Base-by-base conservation (phyloP, 768 basidiomycete species). In the Mycena chlorophos region DNA sequence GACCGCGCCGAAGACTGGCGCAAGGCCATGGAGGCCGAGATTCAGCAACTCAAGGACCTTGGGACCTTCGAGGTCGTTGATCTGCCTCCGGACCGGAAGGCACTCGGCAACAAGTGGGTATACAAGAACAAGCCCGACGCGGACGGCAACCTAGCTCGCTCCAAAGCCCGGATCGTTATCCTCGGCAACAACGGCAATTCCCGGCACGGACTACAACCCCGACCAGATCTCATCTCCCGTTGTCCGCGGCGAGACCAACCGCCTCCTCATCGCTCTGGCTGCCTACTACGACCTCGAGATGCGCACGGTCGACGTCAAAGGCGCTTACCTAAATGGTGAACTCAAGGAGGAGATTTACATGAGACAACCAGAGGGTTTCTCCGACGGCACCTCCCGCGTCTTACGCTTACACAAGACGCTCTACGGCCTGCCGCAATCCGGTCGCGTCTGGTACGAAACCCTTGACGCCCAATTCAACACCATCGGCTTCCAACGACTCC, bases 231-330 rank as follows among this genome's bases (percentile, higher is more conserved):
- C 65, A 43, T 57, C 71, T 17, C 70, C 69, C 0, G 70, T 74
- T 26, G 65, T 69, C 38, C 54, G 65, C 3, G 55, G 71, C 25
- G 66, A 71, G 26, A 68, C 70, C 66, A 65, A 50, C 61, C 40
- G 40, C 14, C 40, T 43, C 10, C 40, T 43, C 14, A 16, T 43
- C 8, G 40, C 40, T 8, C 40, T 43, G 22, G 40, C 40, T 10
- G 40, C 40, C 16, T 10, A 43, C 8, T 43, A 43, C 22, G 40
- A 43, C 22, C 40, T 43, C 22, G 40, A 43, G 20, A n/a, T 43
- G 14, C 40, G 40, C 10, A 43, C 40, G 14, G 40, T 79, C 3
- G 75, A 83, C 60, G 69, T 81, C 22, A 75, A 70, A 52, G 64
- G 61, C 26, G 67, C 74, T 6, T 75, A 71, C 55, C 57, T 75